phyloP scores from a whole-genome alignment of 257 asterid genomes.

The Paulownia fortunei region DNA sequence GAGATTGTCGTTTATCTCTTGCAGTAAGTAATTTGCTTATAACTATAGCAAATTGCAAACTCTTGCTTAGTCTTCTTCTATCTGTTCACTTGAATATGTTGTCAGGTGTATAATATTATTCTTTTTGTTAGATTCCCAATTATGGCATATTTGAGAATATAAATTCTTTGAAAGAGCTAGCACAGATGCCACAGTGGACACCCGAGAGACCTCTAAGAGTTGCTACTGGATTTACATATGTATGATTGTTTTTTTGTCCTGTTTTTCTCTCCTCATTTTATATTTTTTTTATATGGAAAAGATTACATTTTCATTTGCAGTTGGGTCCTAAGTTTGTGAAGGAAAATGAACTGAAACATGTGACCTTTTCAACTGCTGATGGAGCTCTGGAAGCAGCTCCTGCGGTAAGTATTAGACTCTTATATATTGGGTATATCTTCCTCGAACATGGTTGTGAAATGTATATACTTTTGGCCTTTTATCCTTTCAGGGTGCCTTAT shows the following conservation, averaged over 20 bases:
- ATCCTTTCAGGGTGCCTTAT: background rate
- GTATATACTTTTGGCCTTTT: background rate
- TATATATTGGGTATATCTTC: background rate
- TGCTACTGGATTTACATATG: conserved; percentile 84
- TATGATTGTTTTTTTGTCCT: conserved; percentile 32
- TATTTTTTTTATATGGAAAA: background rate
- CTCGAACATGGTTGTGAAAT: background rate
- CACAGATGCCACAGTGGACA: conserved; percentile 85
- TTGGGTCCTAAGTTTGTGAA: conserved; percentile 76
- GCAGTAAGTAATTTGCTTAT: conserved; percentile 57
- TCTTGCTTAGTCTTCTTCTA: no score
- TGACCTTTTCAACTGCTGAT: conserved; percentile 78
- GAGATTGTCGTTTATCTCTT: conserved; percentile 79
- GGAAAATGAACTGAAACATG: conserved; percentile 68
- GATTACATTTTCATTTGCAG: conserved; percentile 43
- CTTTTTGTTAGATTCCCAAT: conserved; percentile 64
- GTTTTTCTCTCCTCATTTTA: background rate
- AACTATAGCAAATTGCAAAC: background rate
- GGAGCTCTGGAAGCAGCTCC: conserved; percentile 96
- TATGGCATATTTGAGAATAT: conserved; percentile 84
- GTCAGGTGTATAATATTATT: conserved; percentile 6
- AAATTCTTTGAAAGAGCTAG: conserved; percentile 73
- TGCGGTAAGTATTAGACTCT: conserved; percentile 53
- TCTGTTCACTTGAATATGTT: background rate
- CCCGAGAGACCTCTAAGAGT: conserved; percentile 85